A percentile compares a stretch with the other conserved stretches of the same genome.
Conservation (phyloP, 2,329 filamentous ascomycete species). For the Monosporascus sp. region DNA sequence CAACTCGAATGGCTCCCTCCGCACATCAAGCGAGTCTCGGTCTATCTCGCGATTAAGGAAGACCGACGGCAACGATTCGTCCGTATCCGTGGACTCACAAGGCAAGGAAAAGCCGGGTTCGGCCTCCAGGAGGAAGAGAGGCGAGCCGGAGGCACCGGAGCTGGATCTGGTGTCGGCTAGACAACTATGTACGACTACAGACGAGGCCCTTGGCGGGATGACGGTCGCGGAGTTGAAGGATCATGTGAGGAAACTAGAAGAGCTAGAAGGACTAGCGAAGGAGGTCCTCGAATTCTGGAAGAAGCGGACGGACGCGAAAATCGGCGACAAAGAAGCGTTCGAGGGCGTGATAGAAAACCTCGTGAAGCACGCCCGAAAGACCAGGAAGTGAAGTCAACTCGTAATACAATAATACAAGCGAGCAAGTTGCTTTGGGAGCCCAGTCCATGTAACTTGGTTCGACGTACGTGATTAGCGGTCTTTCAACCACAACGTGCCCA, state of each 20-base stretch:
- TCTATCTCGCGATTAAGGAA: slow-evolving; percentile 42
- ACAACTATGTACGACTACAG: slow-evolving; percentile 76
- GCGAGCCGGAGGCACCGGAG: slow-evolving; percentile 63
- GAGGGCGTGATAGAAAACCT: slow-evolving; percentile 96
- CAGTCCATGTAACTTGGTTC: too few species aligned
- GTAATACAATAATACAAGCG: too few species aligned
- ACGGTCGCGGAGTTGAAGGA: slow-evolving; percentile 68
- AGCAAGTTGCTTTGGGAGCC: too few species aligned
- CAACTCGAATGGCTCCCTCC: slow-evolving; percentile 45
- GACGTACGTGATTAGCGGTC: too few species aligned
- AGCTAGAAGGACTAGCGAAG: slow-evolving; percentile 64
- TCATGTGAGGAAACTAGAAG: slow-evolving; percentile 66
- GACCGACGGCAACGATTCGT: slow-evolving; percentile 46
- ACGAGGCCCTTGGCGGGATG: slow-evolving; percentile 74
- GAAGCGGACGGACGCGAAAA: slow-evolving; percentile 75
- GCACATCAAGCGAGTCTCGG: slow-evolving; percentile 50
- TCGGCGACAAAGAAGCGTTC: slow-evolving; percentile 88
- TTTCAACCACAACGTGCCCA: too few species aligned
- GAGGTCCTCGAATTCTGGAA: slow-evolving; percentile 85
- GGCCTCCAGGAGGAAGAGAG: slow-evolving; percentile 40
- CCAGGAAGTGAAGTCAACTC: slow-evolving; percentile 56
- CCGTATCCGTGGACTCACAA: slow-evolving; percentile 54
- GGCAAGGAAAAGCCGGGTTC: slow-evolving; percentile 40
- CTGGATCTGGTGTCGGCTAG: slow-evolving; percentile 74
- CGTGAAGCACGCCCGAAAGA: slow-evolving; percentile 83